These are phyloP conservation scores for Schizochytrium sp. DNA, from an alignment of 108 stramenopile species.

Conservation along the genomic window DNA sequence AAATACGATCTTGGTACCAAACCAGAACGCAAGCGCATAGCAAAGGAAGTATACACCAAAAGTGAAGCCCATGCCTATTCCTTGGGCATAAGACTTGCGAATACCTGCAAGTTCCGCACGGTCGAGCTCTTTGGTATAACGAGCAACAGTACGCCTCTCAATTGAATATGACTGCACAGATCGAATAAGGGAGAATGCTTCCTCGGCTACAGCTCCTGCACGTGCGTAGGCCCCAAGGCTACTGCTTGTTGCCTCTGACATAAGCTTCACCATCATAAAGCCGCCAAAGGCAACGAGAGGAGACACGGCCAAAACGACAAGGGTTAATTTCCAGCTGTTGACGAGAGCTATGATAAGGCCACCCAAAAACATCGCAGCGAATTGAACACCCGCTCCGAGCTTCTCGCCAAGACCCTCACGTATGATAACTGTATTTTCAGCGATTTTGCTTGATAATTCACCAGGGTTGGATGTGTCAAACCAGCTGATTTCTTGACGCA, in stretches of 20 bases:
- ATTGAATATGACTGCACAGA: constrained; percentile 77
- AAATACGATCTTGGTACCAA: neutral
- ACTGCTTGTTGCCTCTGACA: constrained; percentile 3
- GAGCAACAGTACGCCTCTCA: constrained; percentile 67
- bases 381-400: constrained; percentile 28
- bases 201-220: constrained; percentile 70
- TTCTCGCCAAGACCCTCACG: constrained; percentile 71
- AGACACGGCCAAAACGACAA: constrained; percentile 30
- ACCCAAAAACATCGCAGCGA: constrained; percentile 5
- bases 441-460: constrained; percentile 82
- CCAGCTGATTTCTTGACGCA: constrained; percentile 88
- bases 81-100: constrained; percentile 46
- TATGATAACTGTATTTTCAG: constrained; percentile 89
- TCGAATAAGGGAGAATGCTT: constrained; percentile 75
- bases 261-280: constrained; percentile 1
- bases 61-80: constrained; percentile 5
- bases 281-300: neutral
- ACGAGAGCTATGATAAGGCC: constrained; percentile 6
- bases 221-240: constrained; percentile 62
- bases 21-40: constrained; percentile 61
- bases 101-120: constrained; percentile 64
- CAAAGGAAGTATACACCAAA: constrained; percentile 43
- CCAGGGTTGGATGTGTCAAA: constrained; percentile 86
- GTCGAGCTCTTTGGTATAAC: constrained; percentile 69
- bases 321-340: neutral